A percentile compares a stretch with the other conserved stretches of the same genome.
These are phyloP conservation scores for Macrolepiota dolichaula DNA, from an alignment of 768 basidiomycete genomes.

Conservation along the genomic window DNA sequence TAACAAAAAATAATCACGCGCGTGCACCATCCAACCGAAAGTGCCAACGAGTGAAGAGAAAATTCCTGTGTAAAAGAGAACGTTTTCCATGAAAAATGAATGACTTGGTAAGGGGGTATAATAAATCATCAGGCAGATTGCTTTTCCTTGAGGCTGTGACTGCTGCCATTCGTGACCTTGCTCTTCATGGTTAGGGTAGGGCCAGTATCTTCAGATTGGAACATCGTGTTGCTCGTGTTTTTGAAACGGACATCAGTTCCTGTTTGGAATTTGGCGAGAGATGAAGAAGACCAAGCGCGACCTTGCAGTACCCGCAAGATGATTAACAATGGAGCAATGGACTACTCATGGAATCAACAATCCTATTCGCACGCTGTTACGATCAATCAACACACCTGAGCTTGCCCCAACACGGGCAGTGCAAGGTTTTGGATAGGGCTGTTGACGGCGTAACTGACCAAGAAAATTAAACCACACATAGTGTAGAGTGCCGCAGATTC, in stretches of 20 bases:
- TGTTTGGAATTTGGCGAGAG: conserved; percentile 7
- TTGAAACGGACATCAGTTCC: conserved; percentile 6
- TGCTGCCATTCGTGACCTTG: conserved; percentile 1
- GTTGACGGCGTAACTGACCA: conserved; percentile 28
- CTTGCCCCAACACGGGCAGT: conserved; percentile 19
- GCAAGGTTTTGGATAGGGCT: conserved; percentile 26
- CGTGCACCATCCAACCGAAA: neutral
- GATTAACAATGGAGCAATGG: conserved; percentile 16
- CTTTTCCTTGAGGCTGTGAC: neutral
- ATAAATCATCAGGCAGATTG: neutral
- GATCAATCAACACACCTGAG: conserved; percentile 14
- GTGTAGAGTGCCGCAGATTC: conserved; percentile 36
- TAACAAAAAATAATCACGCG: neutral
- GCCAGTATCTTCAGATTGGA: neutral
- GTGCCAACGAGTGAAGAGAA: too few relatives aligned
- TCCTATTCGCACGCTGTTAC: neutral
- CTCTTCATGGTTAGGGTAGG: conserved; percentile 4
- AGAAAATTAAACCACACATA: conserved; percentile 26
- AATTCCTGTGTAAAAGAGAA: too few relatives aligned
- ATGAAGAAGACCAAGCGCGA: conserved; percentile 13
- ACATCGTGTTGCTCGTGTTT: neutral
- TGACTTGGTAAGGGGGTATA: neutral
- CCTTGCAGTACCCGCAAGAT: conserved; percentile 17
- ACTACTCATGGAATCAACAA: neutral
- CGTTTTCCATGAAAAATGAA: neutral